Conservation (phyloP, 106 monocot species). For the Platanthera zijinensis region DNA sequence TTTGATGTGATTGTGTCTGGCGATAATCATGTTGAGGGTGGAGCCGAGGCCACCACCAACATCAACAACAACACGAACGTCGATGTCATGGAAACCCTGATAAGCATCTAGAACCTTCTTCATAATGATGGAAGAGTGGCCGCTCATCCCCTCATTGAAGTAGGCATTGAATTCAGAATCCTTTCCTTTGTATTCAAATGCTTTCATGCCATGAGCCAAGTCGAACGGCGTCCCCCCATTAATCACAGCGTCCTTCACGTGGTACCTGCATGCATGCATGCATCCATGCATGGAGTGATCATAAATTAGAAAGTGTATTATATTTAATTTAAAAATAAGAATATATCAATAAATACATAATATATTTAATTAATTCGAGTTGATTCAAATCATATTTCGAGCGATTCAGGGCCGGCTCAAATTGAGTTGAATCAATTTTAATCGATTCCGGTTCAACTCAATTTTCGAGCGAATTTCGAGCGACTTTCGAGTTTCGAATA, state of each 20-base stretch:
- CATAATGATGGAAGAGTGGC: background rate
- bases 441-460: too few species aligned
- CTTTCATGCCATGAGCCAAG: background rate
- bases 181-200: background rate
- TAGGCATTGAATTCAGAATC: background rate
- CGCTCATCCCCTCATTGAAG: slow-evolving; percentile 11
- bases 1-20: slow-evolving; percentile 11
- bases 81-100: slow-evolving; percentile 5
- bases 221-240: background rate
- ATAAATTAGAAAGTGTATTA: too few species aligned
- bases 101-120: slow-evolving; percentile 8
- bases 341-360: too few species aligned
- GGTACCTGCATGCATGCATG: too few species aligned
- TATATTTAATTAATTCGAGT: too few species aligned
- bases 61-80: slow-evolving; percentile 5
- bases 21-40: slow-evolving; percentile 7
- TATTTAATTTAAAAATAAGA: too few species aligned
- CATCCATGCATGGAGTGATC: too few species aligned
- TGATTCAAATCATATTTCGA: too few species aligned
- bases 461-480: too few species aligned
- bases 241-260: background rate
- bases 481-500: too few species aligned
- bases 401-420: too few species aligned
- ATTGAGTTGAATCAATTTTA: too few species aligned
- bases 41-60: slow-evolving; percentile 16